Conservation (phyloP, 2,329 filamentous ascomycete species). For the Cladosporium sp. region DNA sequence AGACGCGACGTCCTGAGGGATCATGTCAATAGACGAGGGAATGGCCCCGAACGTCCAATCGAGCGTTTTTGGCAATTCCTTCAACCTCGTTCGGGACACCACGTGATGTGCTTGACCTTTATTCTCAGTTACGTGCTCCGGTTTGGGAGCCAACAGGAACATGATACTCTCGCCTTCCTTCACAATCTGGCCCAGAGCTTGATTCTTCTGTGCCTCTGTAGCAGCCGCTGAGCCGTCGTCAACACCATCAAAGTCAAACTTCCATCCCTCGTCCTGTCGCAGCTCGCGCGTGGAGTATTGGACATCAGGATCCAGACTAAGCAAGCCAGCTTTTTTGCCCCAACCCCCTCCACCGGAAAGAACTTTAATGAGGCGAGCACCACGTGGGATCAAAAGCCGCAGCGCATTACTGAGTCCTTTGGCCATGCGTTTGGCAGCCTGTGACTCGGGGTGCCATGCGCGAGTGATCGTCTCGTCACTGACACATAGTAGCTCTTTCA, state of each 20-base stretch:
- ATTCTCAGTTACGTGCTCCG: constrained; percentile 12
- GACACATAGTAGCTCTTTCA: neutral
- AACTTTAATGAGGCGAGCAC: constrained; percentile 51
- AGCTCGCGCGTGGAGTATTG: constrained; percentile 54
- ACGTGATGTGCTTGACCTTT: neutral
- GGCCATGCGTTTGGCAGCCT: neutral
- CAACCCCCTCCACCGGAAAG: constrained; percentile 83
- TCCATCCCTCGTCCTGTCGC: constrained; percentile 59
- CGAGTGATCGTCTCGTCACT: neutral
- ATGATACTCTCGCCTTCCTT: constrained; percentile 66
- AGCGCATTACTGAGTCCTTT: neutral
- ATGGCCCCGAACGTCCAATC: constrained; percentile 42
- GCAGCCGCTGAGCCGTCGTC: constrained; percentile 38
- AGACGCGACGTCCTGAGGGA: constrained; percentile 20
- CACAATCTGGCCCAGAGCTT: constrained; percentile 58
- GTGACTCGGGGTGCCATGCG: neutral
- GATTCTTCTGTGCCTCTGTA: constrained; percentile 37
- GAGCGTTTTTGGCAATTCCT: too few species aligned
- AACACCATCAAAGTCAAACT: constrained; percentile 43
- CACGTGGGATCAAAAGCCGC: constrained; percentile 24
- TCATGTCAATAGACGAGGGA: constrained; percentile 47
- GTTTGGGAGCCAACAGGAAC: constrained; percentile 58
- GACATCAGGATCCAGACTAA: constrained; percentile 74
- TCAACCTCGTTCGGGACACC: neutral
- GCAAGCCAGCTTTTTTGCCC: constrained; percentile 76